phyloP scores from a whole-genome alignment of 192 early-diverging fungal genomes.

The Diversispora epigaea region DNA sequence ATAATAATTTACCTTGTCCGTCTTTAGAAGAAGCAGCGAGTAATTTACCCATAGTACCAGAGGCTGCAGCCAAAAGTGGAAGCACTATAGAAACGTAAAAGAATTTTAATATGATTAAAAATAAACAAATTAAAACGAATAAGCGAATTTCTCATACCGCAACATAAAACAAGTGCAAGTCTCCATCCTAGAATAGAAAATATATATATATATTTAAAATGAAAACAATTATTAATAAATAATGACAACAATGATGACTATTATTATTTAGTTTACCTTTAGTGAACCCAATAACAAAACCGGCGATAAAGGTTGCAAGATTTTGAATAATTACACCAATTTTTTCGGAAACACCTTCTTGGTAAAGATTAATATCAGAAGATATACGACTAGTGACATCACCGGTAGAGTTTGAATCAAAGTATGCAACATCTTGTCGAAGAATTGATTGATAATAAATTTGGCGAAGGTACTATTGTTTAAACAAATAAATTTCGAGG shows the following conservation, averaged over 20 bases:
- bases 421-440: conserved; percentile 82
- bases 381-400: conserved; percentile 81
- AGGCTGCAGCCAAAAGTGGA: conserved; percentile 12
- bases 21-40: conserved; percentile 47
- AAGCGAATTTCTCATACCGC: neutral
- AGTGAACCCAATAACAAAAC: conserved; percentile 72
- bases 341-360: conserved; percentile 86
- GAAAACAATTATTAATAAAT: conserved; percentile 34
- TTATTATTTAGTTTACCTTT: conserved; percentile 60
- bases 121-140: no score
- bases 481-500: no score
- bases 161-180: conserved; percentile 36
- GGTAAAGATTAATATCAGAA: conserved; percentile 75
- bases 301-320: conserved; percentile 63
- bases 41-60: conserved; percentile 43
- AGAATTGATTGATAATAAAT: conserved; percentile 70
- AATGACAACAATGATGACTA: conserved; percentile 23
- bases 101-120: no score
- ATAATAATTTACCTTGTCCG: conserved; percentile 40
- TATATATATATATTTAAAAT: neutral
- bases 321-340: conserved; percentile 67
- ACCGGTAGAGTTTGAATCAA: conserved; percentile 50
- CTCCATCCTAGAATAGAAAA: neutral
- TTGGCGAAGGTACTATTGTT: conserved; percentile 48
- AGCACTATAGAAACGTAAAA: neutral